phyloP scores from a whole-genome alignment of 352 stramenopile species.

The Saprolegnia parasitica region DNA sequence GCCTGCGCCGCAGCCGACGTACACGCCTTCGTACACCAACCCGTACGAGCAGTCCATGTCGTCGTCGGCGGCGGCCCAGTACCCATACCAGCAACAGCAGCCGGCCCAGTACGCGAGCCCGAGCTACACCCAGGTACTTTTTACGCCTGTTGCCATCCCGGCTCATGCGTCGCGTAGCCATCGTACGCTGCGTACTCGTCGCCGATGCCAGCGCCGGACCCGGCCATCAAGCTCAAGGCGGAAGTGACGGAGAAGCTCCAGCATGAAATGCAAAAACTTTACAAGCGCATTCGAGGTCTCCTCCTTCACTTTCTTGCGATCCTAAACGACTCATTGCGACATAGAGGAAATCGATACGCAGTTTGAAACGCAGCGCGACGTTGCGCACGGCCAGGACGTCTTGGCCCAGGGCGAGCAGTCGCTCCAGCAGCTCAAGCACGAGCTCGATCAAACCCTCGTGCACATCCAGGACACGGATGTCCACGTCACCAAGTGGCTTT shows the following conservation, averaged over 20 bases:
- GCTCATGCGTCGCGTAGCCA: neutral
- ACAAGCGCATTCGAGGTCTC: slow-evolving; percentile 71
- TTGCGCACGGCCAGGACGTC: slow-evolving; percentile 72
- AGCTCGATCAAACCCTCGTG: slow-evolving; percentile 47
- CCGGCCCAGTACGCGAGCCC: slow-evolving; percentile 25
- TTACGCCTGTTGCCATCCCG: neutral
- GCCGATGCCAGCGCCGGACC: slow-evolving; percentile 37
- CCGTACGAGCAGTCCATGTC: slow-evolving; percentile 28
- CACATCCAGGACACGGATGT: slow-evolving; percentile 56
- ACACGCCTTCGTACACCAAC: neutral
- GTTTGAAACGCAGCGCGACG: slow-evolving; percentile 79
- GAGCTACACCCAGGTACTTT: slow-evolving; percentile 2
- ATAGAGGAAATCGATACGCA: slow-evolving; percentile 54
- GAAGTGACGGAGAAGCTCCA: slow-evolving; percentile 78
- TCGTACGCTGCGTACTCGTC: slow-evolving; percentile 12
- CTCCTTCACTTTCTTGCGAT: neutral
- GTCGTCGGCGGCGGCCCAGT: neutral
- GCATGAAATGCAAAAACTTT: slow-evolving; percentile 65
- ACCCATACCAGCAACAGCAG: slow-evolving; percentile 9
- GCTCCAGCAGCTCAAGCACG: slow-evolving; percentile 62
- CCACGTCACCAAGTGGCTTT: slow-evolving; percentile 59
- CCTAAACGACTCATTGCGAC: neutral
- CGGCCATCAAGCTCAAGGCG: slow-evolving; percentile 46
- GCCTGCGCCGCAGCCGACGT: slow-evolving; percentile 9
- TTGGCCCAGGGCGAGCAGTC: slow-evolving; percentile 72